Percentiles rank a stretch among this genome's conserved stretches.
phyloP scores from a whole-genome alignment of 805 yeast genomes.

The Yamadazyma laniorum region DNA sequence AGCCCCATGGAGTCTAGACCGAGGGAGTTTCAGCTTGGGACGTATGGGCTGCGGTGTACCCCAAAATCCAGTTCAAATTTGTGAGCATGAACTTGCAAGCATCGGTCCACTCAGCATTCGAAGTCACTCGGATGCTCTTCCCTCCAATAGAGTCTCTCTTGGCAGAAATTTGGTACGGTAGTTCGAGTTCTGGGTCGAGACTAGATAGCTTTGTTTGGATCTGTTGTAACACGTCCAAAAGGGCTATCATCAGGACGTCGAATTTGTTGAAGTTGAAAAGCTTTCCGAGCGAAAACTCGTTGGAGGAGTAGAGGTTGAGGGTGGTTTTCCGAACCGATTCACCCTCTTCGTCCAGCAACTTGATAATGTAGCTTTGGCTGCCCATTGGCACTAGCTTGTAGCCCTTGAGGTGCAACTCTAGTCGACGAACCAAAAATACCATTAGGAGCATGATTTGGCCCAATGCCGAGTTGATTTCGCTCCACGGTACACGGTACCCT shows the following conservation, averaged over 20 bases:
- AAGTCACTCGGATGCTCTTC: conserved; percentile 65
- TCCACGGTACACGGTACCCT: conserved; percentile 83
- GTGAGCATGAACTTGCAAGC: conserved; percentile 82
- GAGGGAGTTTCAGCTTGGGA: no score
- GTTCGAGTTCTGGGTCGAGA: conserved; percentile 54
- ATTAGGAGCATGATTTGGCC: conserved; percentile 78
- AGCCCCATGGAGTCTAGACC: no score
- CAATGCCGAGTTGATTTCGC: conserved; percentile 86
- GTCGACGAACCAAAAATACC: conserved; percentile 57
- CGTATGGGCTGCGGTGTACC: conserved; percentile 56
- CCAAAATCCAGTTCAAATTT: conserved; percentile 76
- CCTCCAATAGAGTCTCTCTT: conserved; percentile 71
- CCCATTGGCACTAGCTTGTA: conserved; percentile 81
- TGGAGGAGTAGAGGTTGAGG: conserved; percentile 61
- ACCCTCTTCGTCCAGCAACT: conserved; percentile 21
- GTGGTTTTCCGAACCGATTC: conserved; percentile 33
- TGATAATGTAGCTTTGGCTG: conserved; percentile 74
- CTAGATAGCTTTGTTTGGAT: conserved; percentile 45
- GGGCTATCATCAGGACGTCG: conserved; percentile 78
- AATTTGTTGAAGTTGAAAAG: conserved; percentile 70
- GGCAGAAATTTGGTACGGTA: conserved; percentile 68
- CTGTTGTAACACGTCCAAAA: conserved; percentile 59
- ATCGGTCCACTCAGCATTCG: conserved; percentile 83
- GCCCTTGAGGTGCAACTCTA: conserved; percentile 53
- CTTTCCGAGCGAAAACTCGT: conserved; percentile 71